Evolutionary conservation across 148 eudicot genomes (phyloP), one percentile per base, ranked within the genome.

Genomic region (Hydrangea macrophylla): DNA sequence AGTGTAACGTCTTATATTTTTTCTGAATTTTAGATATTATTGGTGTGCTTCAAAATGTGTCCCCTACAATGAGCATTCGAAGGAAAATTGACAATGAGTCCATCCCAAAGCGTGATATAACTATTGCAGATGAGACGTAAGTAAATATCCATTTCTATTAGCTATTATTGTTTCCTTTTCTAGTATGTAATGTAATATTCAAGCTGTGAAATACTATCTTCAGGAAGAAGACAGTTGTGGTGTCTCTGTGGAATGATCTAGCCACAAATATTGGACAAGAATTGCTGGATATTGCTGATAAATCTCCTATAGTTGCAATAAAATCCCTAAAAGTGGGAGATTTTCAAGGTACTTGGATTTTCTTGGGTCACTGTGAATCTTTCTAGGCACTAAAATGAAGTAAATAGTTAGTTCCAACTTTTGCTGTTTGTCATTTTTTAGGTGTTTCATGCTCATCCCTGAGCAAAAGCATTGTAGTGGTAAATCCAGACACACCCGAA

Each of bases 161-260:
- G 0, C 20, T 10, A 0, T 11, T 57, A 0, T 35, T 71, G 9
- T 8, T 7, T 51, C n/a, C 13, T 62, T 31, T 18, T 10, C 33
- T 22, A 31, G 30, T 11, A 36, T 69, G 30, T 25, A n/a, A 35
- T 42, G 64, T 26, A 20, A 17, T 45, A 59, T 54, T 75, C n/a
- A 73, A 22, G 5, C 32, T 39, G 5, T 31, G 53, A 35, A 15
- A 30, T 25, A 6, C 17, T 50, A 32, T 32, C 20, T 85, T 68
- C 89, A 95, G 99, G 85, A 95, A 91, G 79, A 95, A 91, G 75
- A 88, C 96, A 6, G 97, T 95, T 44, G 96, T 89, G 8, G 93
- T 95, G 55, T 89, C 99, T 39, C 73, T 95, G 51, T 95, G 99
- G 99, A 89, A 82, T 73, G 96, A 87, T 44, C 90, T 82, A 67